These are phyloP conservation scores for Cerioporus squamosus DNA, from an alignment of 1,284 basidiomycete species.

Conservation along the genomic window DNA sequence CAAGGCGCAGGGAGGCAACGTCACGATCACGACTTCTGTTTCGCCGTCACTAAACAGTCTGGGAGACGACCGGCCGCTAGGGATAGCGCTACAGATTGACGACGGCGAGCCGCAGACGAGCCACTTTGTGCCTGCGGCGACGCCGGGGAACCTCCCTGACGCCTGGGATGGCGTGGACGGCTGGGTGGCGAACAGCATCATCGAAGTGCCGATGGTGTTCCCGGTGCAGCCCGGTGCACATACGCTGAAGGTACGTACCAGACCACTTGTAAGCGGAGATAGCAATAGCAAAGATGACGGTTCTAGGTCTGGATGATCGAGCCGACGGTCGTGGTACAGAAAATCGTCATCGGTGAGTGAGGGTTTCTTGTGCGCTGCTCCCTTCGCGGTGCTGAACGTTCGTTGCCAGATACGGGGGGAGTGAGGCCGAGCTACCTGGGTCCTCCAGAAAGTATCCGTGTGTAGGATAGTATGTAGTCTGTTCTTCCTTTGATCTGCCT, in stretches of 20 bases:
- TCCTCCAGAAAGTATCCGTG: slow-evolving; percentile 58
- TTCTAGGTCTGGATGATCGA: slow-evolving; percentile 60
- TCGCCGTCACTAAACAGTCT: slow-evolving; percentile 65
- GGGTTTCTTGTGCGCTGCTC: no score
- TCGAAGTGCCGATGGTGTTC: slow-evolving; percentile 39
- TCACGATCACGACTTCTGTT: slow-evolving; percentile 54
- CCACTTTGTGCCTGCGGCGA: slow-evolving; percentile 55
- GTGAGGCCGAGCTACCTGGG: slow-evolving; percentile 60
- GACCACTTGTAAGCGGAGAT: not conserved
- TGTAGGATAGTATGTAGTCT: slow-evolving; percentile 10
- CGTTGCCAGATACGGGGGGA: slow-evolving; percentile 53
- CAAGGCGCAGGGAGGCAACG: slow-evolving; percentile 44
- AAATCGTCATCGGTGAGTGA: slow-evolving; percentile 58
- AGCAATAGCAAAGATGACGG: not conserved
- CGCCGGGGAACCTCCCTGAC: slow-evolving; percentile 53
- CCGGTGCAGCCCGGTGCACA: slow-evolving; percentile 53
- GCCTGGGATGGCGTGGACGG: slow-evolving; percentile 55
- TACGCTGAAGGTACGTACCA: slow-evolving; percentile 52
- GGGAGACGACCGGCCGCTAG: slow-evolving; percentile 55
- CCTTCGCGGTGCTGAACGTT: not conserved
- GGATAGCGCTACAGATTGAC: slow-evolving; percentile 62
- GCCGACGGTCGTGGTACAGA: slow-evolving; percentile 63
- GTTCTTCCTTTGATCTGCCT: not conserved
- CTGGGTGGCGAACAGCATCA: slow-evolving; percentile 57
- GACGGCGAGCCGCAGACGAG: slow-evolving; percentile 45